Conservation (phyloP, 2,329 filamentous ascomycete genomes). For the Aspergillus sp. region DNA sequence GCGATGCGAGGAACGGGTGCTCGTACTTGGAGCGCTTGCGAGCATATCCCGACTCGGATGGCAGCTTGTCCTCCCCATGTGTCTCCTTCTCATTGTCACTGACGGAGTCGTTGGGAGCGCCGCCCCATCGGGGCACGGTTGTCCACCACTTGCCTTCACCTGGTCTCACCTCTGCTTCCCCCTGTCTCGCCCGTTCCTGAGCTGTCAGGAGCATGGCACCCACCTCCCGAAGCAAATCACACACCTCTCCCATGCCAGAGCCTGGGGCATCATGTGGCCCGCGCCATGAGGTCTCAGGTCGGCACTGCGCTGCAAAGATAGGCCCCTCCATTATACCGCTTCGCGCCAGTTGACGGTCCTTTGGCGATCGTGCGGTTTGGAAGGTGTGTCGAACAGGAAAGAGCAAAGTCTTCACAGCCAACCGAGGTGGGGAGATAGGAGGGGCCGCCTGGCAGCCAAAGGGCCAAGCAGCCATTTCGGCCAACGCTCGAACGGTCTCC, state of each 20-base stretch:
- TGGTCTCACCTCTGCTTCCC: constrained; percentile 50
- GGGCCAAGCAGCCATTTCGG: constrained; percentile 60
- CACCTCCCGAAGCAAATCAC: constrained; percentile 61
- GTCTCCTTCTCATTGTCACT: constrained; percentile 28
- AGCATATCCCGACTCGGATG: constrained; percentile 31
- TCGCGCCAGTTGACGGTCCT: constrained; percentile 55
- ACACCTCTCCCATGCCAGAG: constrained; percentile 40
- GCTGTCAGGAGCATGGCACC: constrained; percentile 60
- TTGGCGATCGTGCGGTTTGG: constrained; percentile 55
- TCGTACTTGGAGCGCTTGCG: constrained; percentile 44
- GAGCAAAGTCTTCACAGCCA: constrained; percentile 54
- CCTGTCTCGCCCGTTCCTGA: constrained; percentile 62
- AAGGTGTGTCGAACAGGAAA: constrained; percentile 60
- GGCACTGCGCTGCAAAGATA: constrained; percentile 57
- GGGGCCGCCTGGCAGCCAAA: constrained; percentile 58
- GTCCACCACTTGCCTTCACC: constrained; percentile 65
- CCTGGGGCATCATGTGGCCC: constrained; percentile 29
- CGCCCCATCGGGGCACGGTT: constrained; percentile 58
- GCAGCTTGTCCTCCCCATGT: constrained; percentile 30
- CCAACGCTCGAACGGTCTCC: constrained; percentile 57
- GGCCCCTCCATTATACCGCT: constrained; percentile 61
- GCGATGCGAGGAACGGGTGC: constrained; percentile 34
- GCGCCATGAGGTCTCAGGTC: constrained; percentile 59
- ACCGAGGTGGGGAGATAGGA: constrained; percentile 50
- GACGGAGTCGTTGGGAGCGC: constrained; percentile 44